Evolutionary conservation across 1,284 basidiomycete genomes (phyloP).

Genomic region (Rhodotorula mucilaginosa): DNA sequence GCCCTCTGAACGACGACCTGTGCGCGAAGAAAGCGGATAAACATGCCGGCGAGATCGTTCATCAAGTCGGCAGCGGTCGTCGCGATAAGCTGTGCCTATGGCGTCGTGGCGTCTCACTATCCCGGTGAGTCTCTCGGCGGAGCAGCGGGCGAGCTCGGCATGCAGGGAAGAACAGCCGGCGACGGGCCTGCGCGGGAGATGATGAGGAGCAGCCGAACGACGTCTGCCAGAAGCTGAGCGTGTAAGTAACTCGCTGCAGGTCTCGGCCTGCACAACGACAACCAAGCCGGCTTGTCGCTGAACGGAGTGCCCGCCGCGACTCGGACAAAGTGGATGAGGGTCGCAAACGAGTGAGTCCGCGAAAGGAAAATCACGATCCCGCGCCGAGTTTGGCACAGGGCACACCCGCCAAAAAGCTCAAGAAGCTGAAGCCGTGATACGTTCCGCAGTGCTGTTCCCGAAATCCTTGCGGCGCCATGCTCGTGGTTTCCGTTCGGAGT

Average conservation of each 20-base stretch:
- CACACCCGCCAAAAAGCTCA: no score
- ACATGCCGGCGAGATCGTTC: not conserved
- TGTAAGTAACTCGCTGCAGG: not conserved
- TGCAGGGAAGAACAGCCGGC: not conserved
- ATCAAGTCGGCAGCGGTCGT: not conserved
- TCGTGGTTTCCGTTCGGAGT: constrained; percentile 36
- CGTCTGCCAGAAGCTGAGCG: no score
- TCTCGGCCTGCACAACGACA: constrained; percentile 31
- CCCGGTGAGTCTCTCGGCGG: constrained; percentile 10
- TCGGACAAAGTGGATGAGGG: constrained; percentile 17
- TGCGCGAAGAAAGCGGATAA: not conserved
- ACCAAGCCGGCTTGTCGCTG: constrained; percentile 31
- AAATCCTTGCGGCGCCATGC: constrained; percentile 33
- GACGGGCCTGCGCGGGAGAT: not conserved
- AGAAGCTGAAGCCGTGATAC: no score
- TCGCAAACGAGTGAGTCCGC: constrained; percentile 12
- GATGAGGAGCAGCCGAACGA: not conserved
- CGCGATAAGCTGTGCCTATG: not conserved
- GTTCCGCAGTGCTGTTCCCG: constrained; percentile 11
- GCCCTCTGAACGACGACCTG: no score
- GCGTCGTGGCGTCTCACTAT: constrained; percentile 11
- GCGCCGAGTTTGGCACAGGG: no score
- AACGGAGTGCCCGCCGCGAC: constrained; percentile 15
- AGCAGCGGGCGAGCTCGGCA: not conserved
- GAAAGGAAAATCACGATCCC: not conserved